These are phyloP conservation scores for Cucumis sativus DNA, from an alignment of 306 rosid species.

Conservation along the genomic window Cucumber_9930_V3 NC_026658.2:9651501-9652000, in stretches of 20 bases:
- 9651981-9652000: not conserved
- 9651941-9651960: not conserved
- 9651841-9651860: not conserved
- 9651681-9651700: not conserved
- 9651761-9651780: not conserved
- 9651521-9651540: not conserved
- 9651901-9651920: too few relatives aligned
- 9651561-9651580: not conserved
- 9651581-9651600: not conserved
- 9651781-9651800: not conserved
- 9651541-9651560: not conserved
- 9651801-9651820: not conserved
- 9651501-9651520: not conserved
- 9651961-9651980: not conserved
- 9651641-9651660: not conserved
- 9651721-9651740: not conserved
- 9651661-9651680: not conserved
- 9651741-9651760: not conserved
- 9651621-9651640: not conserved
- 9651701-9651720: not conserved
- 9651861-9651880: too few relatives aligned
- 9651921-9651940: too few relatives aligned
- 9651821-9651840: not conserved
- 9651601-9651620: not conserved
- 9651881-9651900: too few relatives aligned